phyloP scores from a whole-genome alignment of 1,139 yeast species.

The Pichia sp. region DNA sequence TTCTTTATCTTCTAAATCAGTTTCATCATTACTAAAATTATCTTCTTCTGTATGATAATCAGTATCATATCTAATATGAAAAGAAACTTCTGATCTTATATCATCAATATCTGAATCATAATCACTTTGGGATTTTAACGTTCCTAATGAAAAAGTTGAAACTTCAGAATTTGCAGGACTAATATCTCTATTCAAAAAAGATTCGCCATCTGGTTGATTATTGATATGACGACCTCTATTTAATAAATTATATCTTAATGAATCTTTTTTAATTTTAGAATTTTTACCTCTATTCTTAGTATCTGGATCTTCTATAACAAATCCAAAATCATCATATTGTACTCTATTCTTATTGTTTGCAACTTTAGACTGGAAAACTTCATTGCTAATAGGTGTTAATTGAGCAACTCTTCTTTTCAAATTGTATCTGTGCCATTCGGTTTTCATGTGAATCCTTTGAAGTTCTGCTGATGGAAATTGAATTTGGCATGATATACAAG shows the following conservation, averaged over 20 bases:
- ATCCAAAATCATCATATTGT: conserved; percentile 56
- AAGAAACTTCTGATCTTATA: conserved; percentile 17
- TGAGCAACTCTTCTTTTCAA: conserved; percentile 87
- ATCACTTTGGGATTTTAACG: conserved; percentile 33
- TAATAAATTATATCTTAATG: conserved; percentile 26
- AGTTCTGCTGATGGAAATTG: conserved; percentile 70
- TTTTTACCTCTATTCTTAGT: not conserved
- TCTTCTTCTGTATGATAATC: conserved; percentile 21
- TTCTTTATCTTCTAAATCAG: conserved; percentile 11
- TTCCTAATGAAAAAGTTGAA: conserved; percentile 62
- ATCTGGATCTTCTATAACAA: conserved; percentile 31
- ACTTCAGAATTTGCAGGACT: conserved; percentile 53
- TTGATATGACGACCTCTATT: conserved; percentile 13
- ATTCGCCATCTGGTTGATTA: no score
- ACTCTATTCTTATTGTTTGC: conserved; percentile 37
- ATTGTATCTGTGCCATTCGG: conserved; percentile 94
- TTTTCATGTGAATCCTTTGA: conserved; percentile 89
- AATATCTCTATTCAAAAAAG: conserved; percentile 28
- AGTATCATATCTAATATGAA: conserved; percentile 15
- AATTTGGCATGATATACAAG: conserved; percentile 85
- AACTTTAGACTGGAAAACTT: conserved; percentile 30
- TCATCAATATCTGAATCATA: conserved; percentile 26
- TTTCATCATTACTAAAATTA: conserved; percentile 19
- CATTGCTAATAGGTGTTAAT: conserved; percentile 72
- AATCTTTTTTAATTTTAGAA: conserved; percentile 33